Base-by-base conservation (phyloP, 2,329 filamentous ascomycete species). In the Mariannaea elegans region DNA sequence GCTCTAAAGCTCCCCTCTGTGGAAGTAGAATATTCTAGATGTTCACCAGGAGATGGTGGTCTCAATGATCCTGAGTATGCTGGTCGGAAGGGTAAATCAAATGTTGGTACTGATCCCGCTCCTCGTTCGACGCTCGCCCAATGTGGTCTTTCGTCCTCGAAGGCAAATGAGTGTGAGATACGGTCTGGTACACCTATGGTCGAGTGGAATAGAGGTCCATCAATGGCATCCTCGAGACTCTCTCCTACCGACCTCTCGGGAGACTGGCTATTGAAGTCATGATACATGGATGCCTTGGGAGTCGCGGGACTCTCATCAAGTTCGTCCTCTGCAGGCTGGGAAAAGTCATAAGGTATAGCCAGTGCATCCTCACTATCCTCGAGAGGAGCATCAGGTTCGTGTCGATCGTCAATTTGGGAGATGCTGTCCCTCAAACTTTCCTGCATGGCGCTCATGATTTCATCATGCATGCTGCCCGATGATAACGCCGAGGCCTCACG, bases 361-460 rank as follows among this genome's bases (percentile, higher is more conserved):
- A 87, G 78, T 1, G 84, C 84, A 50, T 82, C 82, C 61, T 87
- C 85, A 61, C 83, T 86, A 65, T 87, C 83, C 27, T 65, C 71
- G 16, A 80, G 67, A n/a, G 61, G 67, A 47, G 72, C 69, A 7
- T 70, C 69, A 1, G 61, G 55, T 16, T 74, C 69, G 3, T 59
- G 54, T 2, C 44, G 46, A 16, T 70, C 67, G 2, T 68, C 63
- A 12, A 56, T 52, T n/a, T 66, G 56, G 4, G 64, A 59, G 5
- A 70, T 51, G 23, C 71, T 68, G 1, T 71, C 63, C 23, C 61
- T 58, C 31, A 72, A 70, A 21, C 67, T 72, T 51, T 66, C 59
- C 16, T 71, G 69, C 7, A 71, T 62, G 7, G 68, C 66, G n/a
- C 64, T 58, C 41, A 65, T 58, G 7, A 67, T 64, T 41, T 70